phyloP scores from a whole-genome alignment of 164 flowering plant species.

The Chimonanthus praecox region DNA sequence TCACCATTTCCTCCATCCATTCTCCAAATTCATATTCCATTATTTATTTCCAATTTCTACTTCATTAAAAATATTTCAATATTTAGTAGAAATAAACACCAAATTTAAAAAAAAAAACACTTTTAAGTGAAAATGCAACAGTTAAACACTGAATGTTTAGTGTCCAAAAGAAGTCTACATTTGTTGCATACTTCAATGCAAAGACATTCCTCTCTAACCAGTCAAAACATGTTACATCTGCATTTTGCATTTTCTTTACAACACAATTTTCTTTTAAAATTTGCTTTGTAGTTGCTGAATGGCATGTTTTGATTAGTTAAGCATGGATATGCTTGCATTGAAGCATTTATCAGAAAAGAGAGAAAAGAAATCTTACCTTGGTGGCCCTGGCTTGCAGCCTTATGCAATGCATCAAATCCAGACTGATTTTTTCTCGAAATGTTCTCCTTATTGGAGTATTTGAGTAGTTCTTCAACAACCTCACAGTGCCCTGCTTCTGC shows the following conservation, averaged over 20 bases:
- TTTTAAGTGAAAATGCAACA: not conserved
- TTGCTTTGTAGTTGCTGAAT: too few species aligned
- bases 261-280: too few species aligned
- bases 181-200: not conserved
- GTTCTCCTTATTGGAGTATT: constrained; percentile 36
- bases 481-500: constrained; percentile 43
- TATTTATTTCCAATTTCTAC: not conserved
- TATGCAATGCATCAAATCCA: constrained; percentile 61
- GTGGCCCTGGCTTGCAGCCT: constrained; percentile 67
- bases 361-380: constrained; percentile 32
- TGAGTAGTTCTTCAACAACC: constrained; percentile 40
- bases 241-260: too few species aligned
- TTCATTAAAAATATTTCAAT: not conserved
- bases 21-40: not conserved
- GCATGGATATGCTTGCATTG: too few species aligned
- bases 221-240: too few species aligned
- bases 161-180: not conserved
- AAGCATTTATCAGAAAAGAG: not conserved
- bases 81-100: not conserved
- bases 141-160: not conserved
- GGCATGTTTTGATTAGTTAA: too few species aligned
- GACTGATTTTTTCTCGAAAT: constrained; percentile 45
- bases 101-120: not conserved
- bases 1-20: not conserved
- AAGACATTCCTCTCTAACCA: too few species aligned